Conservation (phyloP, 1,284 basidiomycete species). For the Boletellus dicymbophilus region DNA sequence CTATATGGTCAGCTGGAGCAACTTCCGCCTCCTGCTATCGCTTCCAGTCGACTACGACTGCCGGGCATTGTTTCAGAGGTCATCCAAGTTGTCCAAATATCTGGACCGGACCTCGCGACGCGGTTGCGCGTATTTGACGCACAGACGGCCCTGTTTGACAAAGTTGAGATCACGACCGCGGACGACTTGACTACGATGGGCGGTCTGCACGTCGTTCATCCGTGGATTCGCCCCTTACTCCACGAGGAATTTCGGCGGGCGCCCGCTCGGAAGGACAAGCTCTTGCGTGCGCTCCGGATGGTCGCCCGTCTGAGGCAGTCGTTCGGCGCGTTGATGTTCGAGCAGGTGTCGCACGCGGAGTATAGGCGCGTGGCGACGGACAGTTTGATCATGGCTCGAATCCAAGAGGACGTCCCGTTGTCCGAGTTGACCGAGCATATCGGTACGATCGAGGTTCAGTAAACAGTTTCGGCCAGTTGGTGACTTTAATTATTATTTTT, state of each 20-base stretch:
- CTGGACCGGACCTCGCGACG: too few relatives aligned
- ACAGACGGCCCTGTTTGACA: not conserved
- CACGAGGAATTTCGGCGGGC: not conserved
- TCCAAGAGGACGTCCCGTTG: too few relatives aligned
- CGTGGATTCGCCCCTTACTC: not conserved
- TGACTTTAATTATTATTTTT: too few relatives aligned
- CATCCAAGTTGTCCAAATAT: too few relatives aligned
- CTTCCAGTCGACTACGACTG: too few relatives aligned
- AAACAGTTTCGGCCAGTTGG: too few relatives aligned
- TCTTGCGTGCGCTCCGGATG: not conserved
- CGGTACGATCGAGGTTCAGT: too few relatives aligned
- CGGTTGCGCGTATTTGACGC: not conserved
- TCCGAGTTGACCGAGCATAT: too few relatives aligned
- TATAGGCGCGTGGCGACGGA: not conserved
- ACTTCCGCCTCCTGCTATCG: too few relatives aligned
- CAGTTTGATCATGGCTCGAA: not conserved
- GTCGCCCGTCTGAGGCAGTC: not conserved
- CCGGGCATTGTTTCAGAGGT: too few relatives aligned
- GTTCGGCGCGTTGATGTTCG: not conserved
- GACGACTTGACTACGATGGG: not conserved
- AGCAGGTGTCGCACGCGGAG: not conserved
- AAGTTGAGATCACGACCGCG: not conserved
- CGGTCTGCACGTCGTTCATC: not conserved
- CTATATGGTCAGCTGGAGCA: too few relatives aligned
- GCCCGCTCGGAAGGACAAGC: not conserved